phyloP scores from a whole-genome alignment of 495 filamentous ascomycete genomes.

The Trichocladium uniseriatum region DNA sequence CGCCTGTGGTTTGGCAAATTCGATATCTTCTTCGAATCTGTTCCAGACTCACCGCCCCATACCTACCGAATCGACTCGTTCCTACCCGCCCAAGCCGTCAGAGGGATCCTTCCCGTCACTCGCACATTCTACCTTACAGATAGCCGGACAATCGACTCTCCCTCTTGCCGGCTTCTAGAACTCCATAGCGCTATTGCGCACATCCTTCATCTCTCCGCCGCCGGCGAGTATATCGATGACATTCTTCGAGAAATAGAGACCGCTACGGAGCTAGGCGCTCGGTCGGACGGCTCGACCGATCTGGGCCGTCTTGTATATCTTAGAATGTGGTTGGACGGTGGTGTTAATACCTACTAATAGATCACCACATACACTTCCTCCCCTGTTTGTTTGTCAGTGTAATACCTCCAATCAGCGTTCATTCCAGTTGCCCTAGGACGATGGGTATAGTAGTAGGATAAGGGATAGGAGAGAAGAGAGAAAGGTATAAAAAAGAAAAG shows the following conservation, averaged over 20 bases:
- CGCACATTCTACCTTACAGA: slow-evolving; percentile 1
- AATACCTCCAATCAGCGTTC: too few relatives aligned
- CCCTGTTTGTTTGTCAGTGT: too few relatives aligned
- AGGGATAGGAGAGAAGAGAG: too few relatives aligned
- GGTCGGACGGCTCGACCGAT: slow-evolving; percentile 5
- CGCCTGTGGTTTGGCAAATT: slow-evolving; percentile 1
- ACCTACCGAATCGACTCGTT: slow-evolving; percentile 1
- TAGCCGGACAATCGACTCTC: background rate
- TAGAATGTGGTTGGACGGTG: background rate
- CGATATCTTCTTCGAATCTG: slow-evolving; percentile 2
- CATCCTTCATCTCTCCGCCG: slow-evolving; percentile 1
- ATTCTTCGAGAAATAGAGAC: slow-evolving; percentile 1
- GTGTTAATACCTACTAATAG: background rate
- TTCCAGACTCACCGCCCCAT: background rate
- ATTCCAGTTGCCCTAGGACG: too few relatives aligned
- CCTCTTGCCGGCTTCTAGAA: background rate
- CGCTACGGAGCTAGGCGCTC: background rate
- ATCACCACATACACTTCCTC: too few relatives aligned
- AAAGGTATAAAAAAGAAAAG: too few relatives aligned
- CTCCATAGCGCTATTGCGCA: background rate
- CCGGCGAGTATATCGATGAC: background rate
- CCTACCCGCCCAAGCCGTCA: background rate
- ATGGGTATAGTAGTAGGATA: too few relatives aligned
- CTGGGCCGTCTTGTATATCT: slow-evolving; percentile 5
- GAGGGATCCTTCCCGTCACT: background rate